Conservation (phyloP, 176 grass and related monocot species). For the Oryza australiensis region DNA sequence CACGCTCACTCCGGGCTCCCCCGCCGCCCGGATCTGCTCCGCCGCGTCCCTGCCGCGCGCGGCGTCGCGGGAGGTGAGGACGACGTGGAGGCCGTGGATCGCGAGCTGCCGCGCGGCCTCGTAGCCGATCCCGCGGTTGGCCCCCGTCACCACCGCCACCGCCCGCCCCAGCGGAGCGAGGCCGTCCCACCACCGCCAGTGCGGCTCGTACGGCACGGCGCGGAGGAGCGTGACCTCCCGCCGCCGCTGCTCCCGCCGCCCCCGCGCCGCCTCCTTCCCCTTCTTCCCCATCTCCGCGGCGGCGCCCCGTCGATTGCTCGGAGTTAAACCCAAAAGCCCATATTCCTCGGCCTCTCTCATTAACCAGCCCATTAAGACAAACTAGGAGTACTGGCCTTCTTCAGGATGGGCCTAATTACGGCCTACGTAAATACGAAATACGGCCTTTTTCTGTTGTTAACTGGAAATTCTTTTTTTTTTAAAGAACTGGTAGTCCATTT, state of each 20-base stretch:
- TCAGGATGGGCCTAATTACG: neutral
- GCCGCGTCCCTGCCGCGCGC: conserved; percentile 35
- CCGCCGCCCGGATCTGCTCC: conserved; percentile 24
- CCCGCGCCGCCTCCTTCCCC: conserved; percentile 66
- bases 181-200: conserved; percentile 40
- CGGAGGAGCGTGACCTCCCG: conserved; percentile 66
- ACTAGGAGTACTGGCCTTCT: neutral
- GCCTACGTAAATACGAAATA: neutral
- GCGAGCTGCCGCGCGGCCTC: conserved; percentile 74
- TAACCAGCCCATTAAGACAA: neutral
- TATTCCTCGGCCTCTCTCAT: too few relatives aligned
- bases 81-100: conserved; percentile 62
- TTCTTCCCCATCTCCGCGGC: conserved; percentile 68
- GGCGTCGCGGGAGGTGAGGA: conserved; percentile 66
- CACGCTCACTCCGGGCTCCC: neutral
- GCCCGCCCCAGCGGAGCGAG: conserved; percentile 38
- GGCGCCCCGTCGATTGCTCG: neutral
- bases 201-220: conserved; percentile 52
- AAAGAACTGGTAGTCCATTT: too few relatives aligned
- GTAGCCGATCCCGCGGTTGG: conserved; percentile 80
- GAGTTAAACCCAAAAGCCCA: neutral
- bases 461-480: too few relatives aligned
- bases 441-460: too few relatives aligned
- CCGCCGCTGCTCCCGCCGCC: conserved; percentile 65
- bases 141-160: conserved; percentile 76